Evolutionary conservation across 1,284 basidiomycete genomes (phyloP), one percentile per base, ranked within the genome.

Genomic region (Puccinia polysora): DNA sequence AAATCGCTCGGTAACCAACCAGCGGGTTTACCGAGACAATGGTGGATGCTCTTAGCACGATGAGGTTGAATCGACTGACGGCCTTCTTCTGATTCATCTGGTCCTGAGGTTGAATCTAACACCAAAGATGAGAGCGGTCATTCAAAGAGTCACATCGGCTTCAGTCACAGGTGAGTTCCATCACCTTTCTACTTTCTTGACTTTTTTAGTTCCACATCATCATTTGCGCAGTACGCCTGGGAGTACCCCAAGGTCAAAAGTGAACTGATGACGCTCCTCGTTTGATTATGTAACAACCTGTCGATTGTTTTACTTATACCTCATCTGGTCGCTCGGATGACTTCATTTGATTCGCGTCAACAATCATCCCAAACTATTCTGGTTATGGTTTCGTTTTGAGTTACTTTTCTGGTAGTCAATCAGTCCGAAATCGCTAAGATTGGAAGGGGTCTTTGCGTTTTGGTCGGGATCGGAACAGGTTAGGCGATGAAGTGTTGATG

Each of bases 391-490:
- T 28, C 18, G 25, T 43, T 64, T 60, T 38, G 36, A 60, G 10
- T 28, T 40, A 6, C n/a, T 32, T n/a, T n/a, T 60, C 6, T 30
- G 34, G 23, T 78, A 90, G 89, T 90, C 65, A 85, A 90, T 75
- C 84, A 82, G 73, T 83, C 86, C 75, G 81, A 85, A 28, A 86
- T 95, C 74, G 90, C 90, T 6, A 84, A 85, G 36, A 94, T 94
- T 75, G 87, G 87, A 12, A 83, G 83, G 75, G 92, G 91, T 0
- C 82, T 95, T 20, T 88, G 94, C 85, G 88, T 93, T 34, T 85
- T 95, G 18, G 86, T 95, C 47, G 92, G 91, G 34, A 89, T 95
- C 75, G 89, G 88, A 58, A 83, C 83, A 80, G 89, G 90, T 90
- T 81, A 78, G 83, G n/a, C n/a, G n/a, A n/a, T n/a, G n/a, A n/a